Conservation (phyloP, 23 red algal species). For the Cyanidioschyzon merolae region DNA sequence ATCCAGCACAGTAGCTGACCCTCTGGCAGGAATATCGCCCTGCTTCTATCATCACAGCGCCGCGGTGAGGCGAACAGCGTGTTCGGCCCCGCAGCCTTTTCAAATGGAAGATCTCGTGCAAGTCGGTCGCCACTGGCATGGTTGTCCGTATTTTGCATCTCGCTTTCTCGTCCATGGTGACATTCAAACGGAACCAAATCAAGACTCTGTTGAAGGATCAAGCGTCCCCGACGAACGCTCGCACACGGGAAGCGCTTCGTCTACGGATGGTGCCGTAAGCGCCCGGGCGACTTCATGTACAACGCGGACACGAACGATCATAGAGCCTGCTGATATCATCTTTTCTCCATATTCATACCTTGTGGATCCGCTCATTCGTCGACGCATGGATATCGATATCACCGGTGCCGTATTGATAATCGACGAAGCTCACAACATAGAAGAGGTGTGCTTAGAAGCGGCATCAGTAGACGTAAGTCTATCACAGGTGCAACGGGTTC, state of each 20-base stretch:
- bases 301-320: not conserved
- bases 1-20: not conserved
- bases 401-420: slow-evolving; percentile 47
- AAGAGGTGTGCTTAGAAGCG: slow-evolving; percentile 39
- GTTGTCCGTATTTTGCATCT: slow-evolving; percentile 63
- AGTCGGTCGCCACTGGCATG: slow-evolving; percentile 31
- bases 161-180: slow-evolving; percentile 31
- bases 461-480: slow-evolving; percentile 12
- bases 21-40: not conserved
- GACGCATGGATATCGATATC: slow-evolving; percentile 41
- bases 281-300: not conserved
- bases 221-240: not conserved
- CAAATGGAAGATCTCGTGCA: slow-evolving; percentile 70
- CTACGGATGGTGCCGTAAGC: not conserved
- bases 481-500: not conserved
- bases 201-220: not conserved
- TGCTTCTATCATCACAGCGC: not conserved
- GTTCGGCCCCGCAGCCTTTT: not conserved
- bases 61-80: not conserved
- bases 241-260: not conserved
- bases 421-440: slow-evolving; percentile 85
- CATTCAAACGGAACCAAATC: not conserved
- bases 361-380: slow-evolving; percentile 40
- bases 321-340: slow-evolving; percentile 42
- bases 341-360: slow-evolving; percentile 76